Base-by-base conservation (phyloP, 2,329 filamentous ascomycete genomes). In the Xylariaceae sp. region DNA sequence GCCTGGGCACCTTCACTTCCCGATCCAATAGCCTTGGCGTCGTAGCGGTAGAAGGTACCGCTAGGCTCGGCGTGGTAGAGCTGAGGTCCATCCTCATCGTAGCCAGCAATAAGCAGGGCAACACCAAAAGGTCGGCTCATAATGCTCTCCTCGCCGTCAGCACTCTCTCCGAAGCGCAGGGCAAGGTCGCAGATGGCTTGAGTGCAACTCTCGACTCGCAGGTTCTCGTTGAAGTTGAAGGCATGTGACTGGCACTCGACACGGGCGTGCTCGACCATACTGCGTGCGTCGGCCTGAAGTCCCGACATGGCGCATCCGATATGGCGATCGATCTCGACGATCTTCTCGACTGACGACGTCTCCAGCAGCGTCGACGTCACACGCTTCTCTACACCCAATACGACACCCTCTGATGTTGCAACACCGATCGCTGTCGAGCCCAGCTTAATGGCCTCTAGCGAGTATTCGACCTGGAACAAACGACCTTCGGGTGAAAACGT, bases 391-490 rank as follows among this genome's bases (percentile, higher is more conserved):
- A 99, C 94, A 68, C 94, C 94, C 55, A 99, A 88, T 73, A 99
- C 89, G 63, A 97, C 92, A 72, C 94, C 94, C 75, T 95, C 90
- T 60, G 90, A 89, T 53, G 94, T 99, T 71, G 94, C 92, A 67
- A 99, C 92, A 71, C 94, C 94, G 79, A 99, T 99, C 73, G 94
- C 94, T 69, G 94, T 99, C 71, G 90, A 96, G 69, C 94, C 94
- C 68, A 97, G 90, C 83, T 99, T 99, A 86, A 99, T 99, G 78
- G 94, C 94, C 82, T 99, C 94, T 76, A 99, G 89, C 62, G 94
- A 97, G 86, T 99, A 99, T 88, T 99, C 94, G 82, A 99, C 94
- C 82, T 99, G 94, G 85, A 99, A 99, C 77, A 99, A 90, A 78
- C 94, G 94, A 73, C 94, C 94, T 85, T 99, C 94, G 63, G 94